These are phyloP conservation scores for Phytopythium litorale DNA, from an alignment of 352 stramenopile genomes.

Conservation along the genomic window DNA sequence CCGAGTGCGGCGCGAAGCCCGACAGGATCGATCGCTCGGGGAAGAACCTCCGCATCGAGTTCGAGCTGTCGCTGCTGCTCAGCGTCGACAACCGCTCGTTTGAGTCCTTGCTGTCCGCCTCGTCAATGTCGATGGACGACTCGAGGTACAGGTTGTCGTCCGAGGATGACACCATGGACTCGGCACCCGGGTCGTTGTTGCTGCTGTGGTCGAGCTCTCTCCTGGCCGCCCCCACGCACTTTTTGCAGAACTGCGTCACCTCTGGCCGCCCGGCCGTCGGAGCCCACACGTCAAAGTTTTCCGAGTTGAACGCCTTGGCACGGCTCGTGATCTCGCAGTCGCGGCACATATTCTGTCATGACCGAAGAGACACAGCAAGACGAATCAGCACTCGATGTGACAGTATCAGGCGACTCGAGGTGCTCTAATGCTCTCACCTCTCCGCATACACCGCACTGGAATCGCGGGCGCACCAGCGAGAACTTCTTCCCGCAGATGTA, in stretches of 20 bases:
- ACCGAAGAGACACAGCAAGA: background rate
- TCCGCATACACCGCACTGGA: constrained; percentile 62
- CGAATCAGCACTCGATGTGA: background rate
- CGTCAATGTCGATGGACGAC: constrained; percentile 20
- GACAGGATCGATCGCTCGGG: constrained; percentile 11
- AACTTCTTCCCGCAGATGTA: constrained; percentile 77
- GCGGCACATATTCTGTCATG: constrained; percentile 52
- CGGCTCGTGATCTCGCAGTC: constrained; percentile 57
- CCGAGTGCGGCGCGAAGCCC: constrained; percentile 6
- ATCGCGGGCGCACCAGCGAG: constrained; percentile 51
- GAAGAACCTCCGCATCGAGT: constrained; percentile 22
- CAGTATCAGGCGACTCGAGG: background rate
- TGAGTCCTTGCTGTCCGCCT: constrained; percentile 25
- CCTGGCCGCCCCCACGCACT: constrained; percentile 43
- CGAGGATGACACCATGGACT: constrained; percentile 24
- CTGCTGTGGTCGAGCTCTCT: constrained; percentile 33
- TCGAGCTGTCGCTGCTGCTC: constrained; percentile 42
- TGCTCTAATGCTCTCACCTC: constrained; percentile 19
- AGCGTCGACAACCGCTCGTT: constrained; percentile 38
- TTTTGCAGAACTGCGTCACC: constrained; percentile 51
- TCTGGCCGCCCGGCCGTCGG: constrained; percentile 30
- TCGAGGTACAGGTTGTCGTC: constrained; percentile 32
- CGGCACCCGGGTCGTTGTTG: constrained; percentile 9
- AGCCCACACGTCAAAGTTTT: constrained; percentile 27
- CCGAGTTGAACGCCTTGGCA: constrained; percentile 42